A percentile compares a stretch with the other conserved stretches of the same genome.
phyloP scores from a whole-genome alignment of 1,284 basidiomycete genomes.

The Malassezia dermatis region DNA sequence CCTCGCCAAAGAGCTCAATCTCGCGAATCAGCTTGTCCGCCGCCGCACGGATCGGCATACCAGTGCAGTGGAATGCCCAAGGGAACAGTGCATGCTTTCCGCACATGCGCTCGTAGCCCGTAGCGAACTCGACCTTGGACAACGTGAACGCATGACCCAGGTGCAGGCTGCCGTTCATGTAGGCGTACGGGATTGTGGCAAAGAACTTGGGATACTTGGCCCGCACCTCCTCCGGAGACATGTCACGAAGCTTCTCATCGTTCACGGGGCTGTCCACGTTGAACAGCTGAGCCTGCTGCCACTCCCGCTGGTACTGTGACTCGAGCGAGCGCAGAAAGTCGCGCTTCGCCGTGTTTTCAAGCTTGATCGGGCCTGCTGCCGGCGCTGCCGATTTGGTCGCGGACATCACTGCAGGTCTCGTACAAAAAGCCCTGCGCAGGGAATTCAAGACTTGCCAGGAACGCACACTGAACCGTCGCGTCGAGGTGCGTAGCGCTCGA shows the following conservation, averaged over 20 bases:
- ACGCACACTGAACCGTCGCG: constrained; percentile 2
- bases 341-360: constrained; percentile 66
- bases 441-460: not conserved
- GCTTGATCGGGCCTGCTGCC: constrained; percentile 43
- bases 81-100: constrained; percentile 88
- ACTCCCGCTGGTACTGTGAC: constrained; percentile 68
- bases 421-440: not conserved
- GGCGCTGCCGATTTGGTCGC: constrained; percentile 22
- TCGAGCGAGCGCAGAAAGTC: constrained; percentile 76
- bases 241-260: constrained; percentile 26
- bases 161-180: constrained; percentile 98
- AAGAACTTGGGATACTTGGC: constrained; percentile 86
- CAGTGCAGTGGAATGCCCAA: constrained; percentile 90
- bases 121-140: constrained; percentile 93
- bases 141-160: constrained; percentile 97
- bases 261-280: constrained; percentile 65
- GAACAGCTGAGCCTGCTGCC: constrained; percentile 59
- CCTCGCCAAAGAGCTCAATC: constrained; percentile 84
- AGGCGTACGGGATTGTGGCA: constrained; percentile 72
- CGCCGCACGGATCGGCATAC: constrained; percentile 97
- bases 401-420: constrained; percentile 17
- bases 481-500: not conserved
- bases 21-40: constrained; percentile 95
- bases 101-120: constrained; percentile 88
- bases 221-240: constrained; percentile 48